A percentile compares a stretch with the other conserved stretches of the same genome.
These are phyloP conservation scores for Candida wancherniae DNA, from an alignment of 805 yeast genomes.

Conservation along the genomic window DNA sequence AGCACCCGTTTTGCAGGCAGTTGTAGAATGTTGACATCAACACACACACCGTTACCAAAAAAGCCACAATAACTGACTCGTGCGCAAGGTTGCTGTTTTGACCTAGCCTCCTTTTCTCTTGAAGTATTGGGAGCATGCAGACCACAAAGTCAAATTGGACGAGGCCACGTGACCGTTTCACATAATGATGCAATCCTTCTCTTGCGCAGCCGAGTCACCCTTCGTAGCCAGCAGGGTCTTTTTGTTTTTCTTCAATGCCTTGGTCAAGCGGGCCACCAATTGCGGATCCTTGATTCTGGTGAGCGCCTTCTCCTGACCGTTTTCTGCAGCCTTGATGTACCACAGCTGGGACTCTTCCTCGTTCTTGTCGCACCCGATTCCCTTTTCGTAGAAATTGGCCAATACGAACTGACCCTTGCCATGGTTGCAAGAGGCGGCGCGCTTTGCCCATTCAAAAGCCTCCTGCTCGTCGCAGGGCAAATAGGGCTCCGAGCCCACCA, in stretches of 20 bases:
- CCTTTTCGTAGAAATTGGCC: conserved; percentile 80
- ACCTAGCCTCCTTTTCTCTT: too few relatives aligned
- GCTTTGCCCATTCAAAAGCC: conserved; percentile 90
- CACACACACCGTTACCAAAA: too few relatives aligned
- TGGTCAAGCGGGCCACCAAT: conserved; percentile 25
- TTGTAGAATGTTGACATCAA: too few relatives aligned
- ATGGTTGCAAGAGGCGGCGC: conserved; percentile 72
- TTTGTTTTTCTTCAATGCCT: conserved; percentile 21
- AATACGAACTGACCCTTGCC: conserved; percentile 83
- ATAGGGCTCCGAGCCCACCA: conserved; percentile 84
- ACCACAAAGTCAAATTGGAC: too few relatives aligned
- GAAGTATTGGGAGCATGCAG: too few relatives aligned
- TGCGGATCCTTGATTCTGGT: conserved; percentile 30
- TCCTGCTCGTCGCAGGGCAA: conserved; percentile 74
- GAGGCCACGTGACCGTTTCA: too few relatives aligned
- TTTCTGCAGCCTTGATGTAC: conserved; percentile 70
- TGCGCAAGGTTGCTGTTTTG: too few relatives aligned
- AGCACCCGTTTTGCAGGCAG: too few relatives aligned
- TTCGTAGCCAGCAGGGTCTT: neutral
- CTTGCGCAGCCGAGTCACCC: conserved; percentile 20
- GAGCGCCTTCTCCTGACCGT: conserved; percentile 40
- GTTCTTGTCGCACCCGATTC: conserved; percentile 75
- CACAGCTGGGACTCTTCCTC: conserved; percentile 58
- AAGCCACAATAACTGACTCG: too few relatives aligned
- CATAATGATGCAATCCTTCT: conserved; percentile 44